Conservation (phyloP, 495 filamentous ascomycete species). For the Daldinia grandis region DNA sequence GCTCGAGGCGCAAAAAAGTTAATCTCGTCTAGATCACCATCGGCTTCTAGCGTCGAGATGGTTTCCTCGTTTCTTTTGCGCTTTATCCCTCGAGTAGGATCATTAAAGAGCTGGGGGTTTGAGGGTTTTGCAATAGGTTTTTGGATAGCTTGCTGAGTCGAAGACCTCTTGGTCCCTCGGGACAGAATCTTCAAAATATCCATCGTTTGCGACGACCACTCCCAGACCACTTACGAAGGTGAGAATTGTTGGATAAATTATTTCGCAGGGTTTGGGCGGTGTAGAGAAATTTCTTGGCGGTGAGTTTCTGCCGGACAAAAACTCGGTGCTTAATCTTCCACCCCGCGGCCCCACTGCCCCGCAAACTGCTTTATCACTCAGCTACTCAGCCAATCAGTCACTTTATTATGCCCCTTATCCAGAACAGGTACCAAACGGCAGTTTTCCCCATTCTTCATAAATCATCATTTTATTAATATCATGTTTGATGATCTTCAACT, state of each 20-base stretch:
- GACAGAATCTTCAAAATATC: constrained; percentile 75
- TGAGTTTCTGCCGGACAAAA: constrained; percentile 33
- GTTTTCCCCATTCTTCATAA: neutral
- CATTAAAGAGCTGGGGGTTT: constrained; percentile 63
- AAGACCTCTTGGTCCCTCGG: constrained; percentile 63
- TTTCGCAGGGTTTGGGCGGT: constrained; percentile 16
- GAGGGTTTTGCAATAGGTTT: constrained; percentile 45
- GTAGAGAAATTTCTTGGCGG: constrained; percentile 37
- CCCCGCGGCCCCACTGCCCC: constrained; percentile 21
- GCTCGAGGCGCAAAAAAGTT: constrained; percentile 60
- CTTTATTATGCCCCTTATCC: neutral
- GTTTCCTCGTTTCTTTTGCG: constrained; percentile 56
- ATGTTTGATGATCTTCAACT: neutral
- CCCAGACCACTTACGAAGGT: neutral
- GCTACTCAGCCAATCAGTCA: no score
- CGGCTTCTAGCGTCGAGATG: constrained; percentile 34
- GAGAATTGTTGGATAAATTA: constrained; percentile 19
- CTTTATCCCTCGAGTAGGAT: constrained; percentile 55
- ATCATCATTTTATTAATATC: neutral
- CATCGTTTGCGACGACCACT: constrained; percentile 51
- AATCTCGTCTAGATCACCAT: constrained; percentile 50
- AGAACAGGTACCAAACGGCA: neutral
- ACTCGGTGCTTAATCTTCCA: constrained; percentile 14
- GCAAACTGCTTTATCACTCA: neutral
- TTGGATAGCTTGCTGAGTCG: constrained; percentile 35